These are phyloP conservation scores for Phytopythium helicoides DNA, from an alignment of 352 stramenopile species.

Conservation along the genomic window DNA sequence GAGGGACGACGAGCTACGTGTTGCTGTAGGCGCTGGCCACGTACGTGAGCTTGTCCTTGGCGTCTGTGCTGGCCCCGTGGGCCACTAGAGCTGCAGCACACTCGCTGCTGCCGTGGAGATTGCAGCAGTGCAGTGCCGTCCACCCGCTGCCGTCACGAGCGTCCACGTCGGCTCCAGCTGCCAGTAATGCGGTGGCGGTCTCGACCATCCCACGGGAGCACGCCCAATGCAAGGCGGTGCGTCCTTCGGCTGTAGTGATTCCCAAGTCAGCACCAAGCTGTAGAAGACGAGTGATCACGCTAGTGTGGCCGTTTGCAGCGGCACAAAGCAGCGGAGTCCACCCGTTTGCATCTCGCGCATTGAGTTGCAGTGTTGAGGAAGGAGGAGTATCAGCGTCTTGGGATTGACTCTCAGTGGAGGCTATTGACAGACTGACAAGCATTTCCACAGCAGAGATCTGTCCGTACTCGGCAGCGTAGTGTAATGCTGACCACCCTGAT, in stretches of 20 bases:
- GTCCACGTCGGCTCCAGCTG: conserved; percentile 26
- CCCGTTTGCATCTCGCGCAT: conserved; percentile 42
- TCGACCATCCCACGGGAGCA: conserved; percentile 43
- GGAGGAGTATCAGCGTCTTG: background rate
- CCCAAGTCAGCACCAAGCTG: conserved; percentile 32
- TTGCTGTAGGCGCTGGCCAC: conserved; percentile 13
- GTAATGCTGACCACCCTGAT: conserved; percentile 55
- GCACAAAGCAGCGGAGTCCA: conserved; percentile 63
- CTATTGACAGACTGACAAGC: conserved; percentile 25
- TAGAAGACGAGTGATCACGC: conserved; percentile 38
- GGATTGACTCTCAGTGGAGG: background rate
- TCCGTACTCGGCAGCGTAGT: conserved; percentile 69
- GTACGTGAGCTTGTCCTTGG: conserved; percentile 45
- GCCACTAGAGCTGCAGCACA: conserved; percentile 34
- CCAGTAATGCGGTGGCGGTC: conserved; percentile 26
- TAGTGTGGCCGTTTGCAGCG: conserved; percentile 48
- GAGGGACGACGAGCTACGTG: background rate
- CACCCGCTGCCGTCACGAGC: conserved; percentile 44
- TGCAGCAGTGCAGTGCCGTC: conserved; percentile 60
- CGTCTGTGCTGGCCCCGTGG: conserved; percentile 22
- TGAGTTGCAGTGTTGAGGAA: conserved; percentile 20
- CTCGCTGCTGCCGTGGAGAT: conserved; percentile 38
- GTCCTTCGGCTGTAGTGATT: conserved; percentile 35
- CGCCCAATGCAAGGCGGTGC: conserved; percentile 69
- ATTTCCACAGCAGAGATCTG: conserved; percentile 39